Evolutionary conservation across 257 asterid species (phyloP), one percentile per base, ranked within the genome.

Genomic region (Agastache rugosa): DNA sequence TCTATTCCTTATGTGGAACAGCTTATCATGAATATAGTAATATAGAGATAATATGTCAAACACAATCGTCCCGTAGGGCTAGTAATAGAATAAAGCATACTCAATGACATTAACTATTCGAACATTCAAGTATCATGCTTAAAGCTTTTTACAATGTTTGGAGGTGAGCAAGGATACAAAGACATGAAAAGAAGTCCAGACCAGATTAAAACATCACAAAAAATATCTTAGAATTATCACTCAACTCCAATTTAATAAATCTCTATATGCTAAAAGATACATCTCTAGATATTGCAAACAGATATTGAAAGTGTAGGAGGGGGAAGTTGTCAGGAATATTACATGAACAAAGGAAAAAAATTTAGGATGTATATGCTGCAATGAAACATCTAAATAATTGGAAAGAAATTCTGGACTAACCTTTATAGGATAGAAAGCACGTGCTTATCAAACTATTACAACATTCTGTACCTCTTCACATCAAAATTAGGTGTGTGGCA

Each of bases 401-500:
- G 66, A 66, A 73, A 34, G n/a, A 17, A 77, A 61, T 65, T 17
- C 39, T 71, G 42, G 56, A 60, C 78, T 53, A 53, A 67, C 81
- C 80, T 25, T 35, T 74, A 41, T 41, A 47, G 73, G 66, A 51
- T 67, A 20, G 61, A 72, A 67, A 67, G 75, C 65, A 62, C 27
- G 72, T 61, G 35, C 7, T 41, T 45, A 60, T 80, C 71, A 79
- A 53, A 80, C 82, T 66, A 64, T 75, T 75, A 81, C 78, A 85
- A 78, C 78, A 76, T 75, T 42, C 63, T 72, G 72, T 69, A 77
- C 82, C 75, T 76, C 75, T 75, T 81, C 87, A 81, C 80, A 80
- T 78, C 86, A 87, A 87, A 84, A 83, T 77, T 77, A 83, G 78
- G 71, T 42, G 86, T 22, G 78, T 71, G 66, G 81, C 42, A 75